Evolutionary conservation across 768 basidiomycete species (phyloP).

Genomic region (Suillus subluteus): DNA sequence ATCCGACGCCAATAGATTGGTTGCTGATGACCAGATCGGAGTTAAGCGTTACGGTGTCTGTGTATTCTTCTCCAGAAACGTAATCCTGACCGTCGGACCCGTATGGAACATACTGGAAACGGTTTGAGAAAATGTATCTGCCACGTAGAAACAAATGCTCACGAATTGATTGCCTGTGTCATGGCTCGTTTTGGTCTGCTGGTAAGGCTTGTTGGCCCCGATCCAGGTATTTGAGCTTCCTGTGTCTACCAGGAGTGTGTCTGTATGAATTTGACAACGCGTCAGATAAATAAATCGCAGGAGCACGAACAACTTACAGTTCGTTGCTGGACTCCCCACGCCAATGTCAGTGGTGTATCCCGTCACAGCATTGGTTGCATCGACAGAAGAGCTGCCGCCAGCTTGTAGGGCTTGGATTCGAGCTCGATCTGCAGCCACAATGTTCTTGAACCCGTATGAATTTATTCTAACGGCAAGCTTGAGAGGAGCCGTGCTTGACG

Average conservation of each 20-base stretch:
- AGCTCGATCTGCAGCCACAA: slow-evolving; percentile 13
- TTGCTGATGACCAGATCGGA: too few species aligned
- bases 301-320: slow-evolving; percentile 9
- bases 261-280: slow-evolving; percentile 7
- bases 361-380: slow-evolving; percentile 20
- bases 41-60: too few species aligned
- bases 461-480: slow-evolving; percentile 10
- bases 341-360: slow-evolving; percentile 17
- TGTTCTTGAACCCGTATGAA: slow-evolving; percentile 5
- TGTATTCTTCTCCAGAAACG: too few species aligned
- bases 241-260: slow-evolving; percentile 21
- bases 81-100: neutral
- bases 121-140: neutral
- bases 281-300: neutral
- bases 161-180: slow-evolving; percentile 14
- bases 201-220: slow-evolving; percentile 12
- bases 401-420: neutral
- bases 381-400: slow-evolving; percentile 3
- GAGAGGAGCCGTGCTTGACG: slow-evolving; percentile 4
- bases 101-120: slow-evolving; percentile 15
- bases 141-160: neutral
- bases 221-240: slow-evolving; percentile 29
- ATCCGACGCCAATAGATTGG: too few species aligned
- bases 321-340: slow-evolving; percentile 16
- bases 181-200: neutral